Conservation (phyloP, 306 rosid genomes). For the Macrotyloma uniflorum region DNA sequence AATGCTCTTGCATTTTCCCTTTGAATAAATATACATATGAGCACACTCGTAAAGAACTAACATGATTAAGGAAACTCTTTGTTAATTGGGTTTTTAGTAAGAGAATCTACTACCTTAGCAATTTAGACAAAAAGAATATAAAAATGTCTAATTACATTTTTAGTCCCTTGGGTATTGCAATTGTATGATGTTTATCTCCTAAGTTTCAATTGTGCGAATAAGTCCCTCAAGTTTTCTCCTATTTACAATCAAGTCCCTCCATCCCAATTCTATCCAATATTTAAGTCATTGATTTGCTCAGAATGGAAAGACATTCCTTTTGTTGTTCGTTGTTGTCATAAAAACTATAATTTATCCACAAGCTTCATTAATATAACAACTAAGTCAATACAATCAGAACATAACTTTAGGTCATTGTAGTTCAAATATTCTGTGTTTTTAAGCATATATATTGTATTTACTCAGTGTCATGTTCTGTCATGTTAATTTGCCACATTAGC, state of each 20-base stretch:
- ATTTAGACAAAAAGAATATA: neutral
- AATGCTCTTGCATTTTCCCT: neutral
- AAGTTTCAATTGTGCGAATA: neutral
- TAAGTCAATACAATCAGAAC: neutral
- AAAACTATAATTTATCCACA: neutral
- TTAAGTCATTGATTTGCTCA: neutral
- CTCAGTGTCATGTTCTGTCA: neutral
- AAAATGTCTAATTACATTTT: neutral
- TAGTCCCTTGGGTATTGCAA: neutral
- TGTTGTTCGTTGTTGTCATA: neutral
- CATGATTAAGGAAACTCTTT: neutral
- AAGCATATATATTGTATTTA: neutral
- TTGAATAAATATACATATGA: neutral
- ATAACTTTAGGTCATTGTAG: neutral
- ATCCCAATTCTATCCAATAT: neutral
- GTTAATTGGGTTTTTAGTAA: neutral
- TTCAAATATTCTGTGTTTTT: neutral
- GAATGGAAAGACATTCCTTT: neutral
- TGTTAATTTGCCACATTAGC: neutral
- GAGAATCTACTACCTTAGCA: neutral
- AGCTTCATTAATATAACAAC: neutral
- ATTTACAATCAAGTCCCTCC: neutral
- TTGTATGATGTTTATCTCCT: neutral
- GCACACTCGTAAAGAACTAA: neutral
- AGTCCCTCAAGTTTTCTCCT: neutral